A percentile compares a stretch with the other conserved stretches of the same genome.
These are phyloP conservation scores for Neurospora cerealis DNA, from an alignment of 495 filamentous ascomycete species.

Conservation along the genomic window DNA sequence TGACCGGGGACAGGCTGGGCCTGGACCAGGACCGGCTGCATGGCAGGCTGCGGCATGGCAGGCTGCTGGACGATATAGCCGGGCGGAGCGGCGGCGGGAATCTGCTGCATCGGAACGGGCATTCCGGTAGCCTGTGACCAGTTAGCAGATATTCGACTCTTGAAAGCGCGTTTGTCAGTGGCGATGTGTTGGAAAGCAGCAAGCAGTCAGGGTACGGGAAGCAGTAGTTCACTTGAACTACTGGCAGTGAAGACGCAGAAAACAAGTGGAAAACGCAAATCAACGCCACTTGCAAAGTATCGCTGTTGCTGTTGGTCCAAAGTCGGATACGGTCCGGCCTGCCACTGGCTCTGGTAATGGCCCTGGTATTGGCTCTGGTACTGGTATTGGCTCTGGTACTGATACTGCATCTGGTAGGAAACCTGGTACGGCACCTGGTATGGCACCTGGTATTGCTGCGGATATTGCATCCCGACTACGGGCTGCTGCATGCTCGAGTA, in stretches of 20 bases:
- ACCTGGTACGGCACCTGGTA: background rate
- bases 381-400: background rate
- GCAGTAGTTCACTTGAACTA: background rate
- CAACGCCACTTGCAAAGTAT: background rate
- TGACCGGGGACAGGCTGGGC: background rate
- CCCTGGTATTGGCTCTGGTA: background rate
- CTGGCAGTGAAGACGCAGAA: background rate
- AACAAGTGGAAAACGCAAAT: background rate
- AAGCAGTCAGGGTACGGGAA: background rate
- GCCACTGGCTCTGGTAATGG: background rate
- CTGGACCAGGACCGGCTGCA: slow-evolving; percentile 11
- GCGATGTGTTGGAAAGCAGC: background rate
- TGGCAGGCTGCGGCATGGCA: slow-evolving; percentile 4
- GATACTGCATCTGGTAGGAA: background rate
- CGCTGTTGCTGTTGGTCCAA: background rate
- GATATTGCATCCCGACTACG: background rate
- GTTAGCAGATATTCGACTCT: background rate
- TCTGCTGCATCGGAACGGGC: slow-evolving; percentile 8
- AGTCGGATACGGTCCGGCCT: background rate
- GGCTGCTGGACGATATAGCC: slow-evolving; percentile 6
- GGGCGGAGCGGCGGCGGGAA: slow-evolving; percentile 2
- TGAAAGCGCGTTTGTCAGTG: background rate
- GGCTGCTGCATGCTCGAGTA: background rate
- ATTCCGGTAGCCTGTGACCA: slow-evolving; percentile 1
- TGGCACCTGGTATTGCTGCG: background rate